Evolutionary conservation across 331 rosid genomes (phyloP).

Genomic region (Acacia pycnantha): DNA sequence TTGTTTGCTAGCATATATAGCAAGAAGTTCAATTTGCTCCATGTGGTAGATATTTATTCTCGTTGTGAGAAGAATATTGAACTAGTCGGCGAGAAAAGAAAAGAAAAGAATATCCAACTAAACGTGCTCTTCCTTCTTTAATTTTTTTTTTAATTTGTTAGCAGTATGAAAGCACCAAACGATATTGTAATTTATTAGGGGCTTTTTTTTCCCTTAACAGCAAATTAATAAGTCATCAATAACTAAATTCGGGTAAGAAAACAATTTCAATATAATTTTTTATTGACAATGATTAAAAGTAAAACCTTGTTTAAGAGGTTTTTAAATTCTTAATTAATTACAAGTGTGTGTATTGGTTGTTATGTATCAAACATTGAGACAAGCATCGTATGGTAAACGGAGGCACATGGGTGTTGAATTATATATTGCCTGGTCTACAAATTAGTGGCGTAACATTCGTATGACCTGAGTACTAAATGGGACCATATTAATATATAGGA

Average conservation of each 20-base stretch:
- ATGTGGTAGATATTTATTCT: background rate
- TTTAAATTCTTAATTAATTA: too few relatives aligned
- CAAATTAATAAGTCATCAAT: background rate
- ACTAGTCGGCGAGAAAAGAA: too few relatives aligned
- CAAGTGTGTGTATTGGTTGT: too few relatives aligned
- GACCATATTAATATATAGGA: background rate
- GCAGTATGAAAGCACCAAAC: background rate
- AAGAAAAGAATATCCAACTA: background rate
- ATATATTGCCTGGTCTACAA: background rate
- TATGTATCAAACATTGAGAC: background rate
- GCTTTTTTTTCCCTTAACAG: background rate
- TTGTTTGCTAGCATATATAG: too few relatives aligned
- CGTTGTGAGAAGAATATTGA: background rate
- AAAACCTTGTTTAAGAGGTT: background rate
- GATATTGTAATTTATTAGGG: background rate
- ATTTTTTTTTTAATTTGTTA: background rate
- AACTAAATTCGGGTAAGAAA: background rate
- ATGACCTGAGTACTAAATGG: background rate
- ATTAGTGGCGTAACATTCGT: background rate
- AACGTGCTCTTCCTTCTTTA: background rate
- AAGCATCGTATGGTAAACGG: background rate
- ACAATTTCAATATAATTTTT: too few relatives aligned
- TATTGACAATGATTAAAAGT: background rate
- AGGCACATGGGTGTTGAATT: background rate
- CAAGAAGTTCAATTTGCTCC: too few relatives aligned